phyloP scores from a whole-genome alignment of 2,329 filamentous ascomycete species.

The Teratosphaeria pseudoeucalypti region DNA sequence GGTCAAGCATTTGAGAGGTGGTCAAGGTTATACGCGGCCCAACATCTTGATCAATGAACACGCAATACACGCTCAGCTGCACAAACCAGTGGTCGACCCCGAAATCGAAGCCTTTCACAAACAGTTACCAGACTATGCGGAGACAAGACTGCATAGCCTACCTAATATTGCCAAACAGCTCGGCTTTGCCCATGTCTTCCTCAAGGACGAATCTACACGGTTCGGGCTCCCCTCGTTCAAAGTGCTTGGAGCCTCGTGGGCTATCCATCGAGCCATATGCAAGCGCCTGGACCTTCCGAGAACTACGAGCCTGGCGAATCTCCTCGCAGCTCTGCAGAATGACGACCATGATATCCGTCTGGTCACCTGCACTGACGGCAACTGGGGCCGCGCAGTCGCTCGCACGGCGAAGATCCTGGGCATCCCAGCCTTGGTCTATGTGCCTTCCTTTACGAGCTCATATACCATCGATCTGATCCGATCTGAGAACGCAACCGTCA shows the following conservation, averaged over 20 bases:
- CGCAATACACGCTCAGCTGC: neutral
- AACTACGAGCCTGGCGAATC: slow-evolving; percentile 33
- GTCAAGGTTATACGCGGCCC: slow-evolving; percentile 6
- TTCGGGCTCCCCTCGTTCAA: slow-evolving; percentile 68
- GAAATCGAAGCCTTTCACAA: slow-evolving; percentile 42
- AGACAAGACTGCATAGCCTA: slow-evolving; percentile 47
- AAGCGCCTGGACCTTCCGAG: slow-evolving; percentile 35
- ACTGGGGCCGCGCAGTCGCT: slow-evolving; percentile 64
- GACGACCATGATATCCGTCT: slow-evolving; percentile 31
- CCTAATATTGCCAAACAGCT: slow-evolving; percentile 47
- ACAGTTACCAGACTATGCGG: slow-evolving; percentile 45
- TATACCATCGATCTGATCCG: slow-evolving; percentile 46
- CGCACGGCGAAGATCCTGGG: slow-evolving; percentile 54
- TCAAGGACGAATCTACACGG: slow-evolving; percentile 63
- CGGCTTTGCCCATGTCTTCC: slow-evolving; percentile 45
- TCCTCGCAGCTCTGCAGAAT: slow-evolving; percentile 27
- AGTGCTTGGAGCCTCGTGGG: slow-evolving; percentile 71
- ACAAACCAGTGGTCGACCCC: slow-evolving; percentile 5
- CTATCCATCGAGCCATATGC: slow-evolving; percentile 48
- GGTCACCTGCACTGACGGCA: slow-evolving; percentile 62
- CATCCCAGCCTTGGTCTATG: slow-evolving; percentile 49
- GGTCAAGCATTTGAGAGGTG: slow-evolving; percentile 11
- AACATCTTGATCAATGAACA: slow-evolving; percentile 11
- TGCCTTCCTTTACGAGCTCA: slow-evolving; percentile 49
- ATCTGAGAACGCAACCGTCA: slow-evolving; percentile 52